Conservation (phyloP, 192 early-diverging fungal genomes). For the Cetraspora pellucida region DNA sequence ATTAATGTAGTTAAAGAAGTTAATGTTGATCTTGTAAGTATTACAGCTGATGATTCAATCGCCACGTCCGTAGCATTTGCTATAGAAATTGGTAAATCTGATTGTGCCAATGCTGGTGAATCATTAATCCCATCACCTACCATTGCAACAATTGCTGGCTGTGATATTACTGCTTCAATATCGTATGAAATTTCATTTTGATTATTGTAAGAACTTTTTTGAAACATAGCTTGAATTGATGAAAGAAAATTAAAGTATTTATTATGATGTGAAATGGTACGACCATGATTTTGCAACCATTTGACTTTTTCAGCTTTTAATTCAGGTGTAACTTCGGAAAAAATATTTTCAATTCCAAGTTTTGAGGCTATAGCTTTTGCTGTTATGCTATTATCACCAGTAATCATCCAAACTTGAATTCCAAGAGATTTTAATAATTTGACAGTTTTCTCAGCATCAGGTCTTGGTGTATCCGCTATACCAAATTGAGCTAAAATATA, state of each 20-base stretch:
- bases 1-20: conserved; percentile 78
- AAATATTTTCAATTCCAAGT: conserved; percentile 67
- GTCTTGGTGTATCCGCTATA: conserved; percentile 65
- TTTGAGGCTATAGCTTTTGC: conserved; percentile 62
- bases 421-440: conserved; percentile 49
- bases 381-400: conserved; percentile 71
- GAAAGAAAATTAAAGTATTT: conserved; percentile 29
- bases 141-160: conserved; percentile 75
- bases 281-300: conserved; percentile 52
- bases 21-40: conserved; percentile 79
- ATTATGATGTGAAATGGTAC: not conserved
- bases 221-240: too few relatives aligned
- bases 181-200: too few relatives aligned
- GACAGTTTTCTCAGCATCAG: conserved; percentile 60
- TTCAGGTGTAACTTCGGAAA: conserved; percentile 71
- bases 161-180: conserved; percentile 22
- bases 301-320: conserved; percentile 70
- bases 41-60: conserved; percentile 84
- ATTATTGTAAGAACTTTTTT: too few relatives aligned
- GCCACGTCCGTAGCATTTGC: conserved; percentile 89
- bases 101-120: conserved; percentile 85
- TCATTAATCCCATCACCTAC: conserved; percentile 97
- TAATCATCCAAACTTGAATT: conserved; percentile 77
- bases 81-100: conserved; percentile 89
- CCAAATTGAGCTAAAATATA: conserved; percentile 61